These are phyloP conservation scores for Diaporthe citri DNA, from an alignment of 2,329 filamentous ascomycete species.

Conservation along the genomic window DNA sequence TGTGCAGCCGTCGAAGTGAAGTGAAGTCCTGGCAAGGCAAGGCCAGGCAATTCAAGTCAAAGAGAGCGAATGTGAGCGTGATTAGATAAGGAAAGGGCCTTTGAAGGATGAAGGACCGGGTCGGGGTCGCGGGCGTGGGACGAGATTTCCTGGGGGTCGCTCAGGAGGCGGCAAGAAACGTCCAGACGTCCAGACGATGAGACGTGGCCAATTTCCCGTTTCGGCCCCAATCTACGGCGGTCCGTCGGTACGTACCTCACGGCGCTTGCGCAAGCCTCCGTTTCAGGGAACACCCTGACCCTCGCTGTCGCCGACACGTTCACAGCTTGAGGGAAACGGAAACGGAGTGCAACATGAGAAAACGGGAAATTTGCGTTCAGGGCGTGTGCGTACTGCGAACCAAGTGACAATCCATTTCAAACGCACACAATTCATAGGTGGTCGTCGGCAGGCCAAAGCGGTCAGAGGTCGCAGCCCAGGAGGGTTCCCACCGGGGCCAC, in stretches of 20 bases:
- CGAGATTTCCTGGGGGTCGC: neutral
- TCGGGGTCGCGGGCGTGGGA: constrained; percentile 4
- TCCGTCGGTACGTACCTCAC: neutral
- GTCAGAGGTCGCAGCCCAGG: constrained; percentile 15
- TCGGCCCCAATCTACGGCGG: constrained; percentile 24
- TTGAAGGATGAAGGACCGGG: constrained; percentile 25
- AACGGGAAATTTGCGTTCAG: neutral
- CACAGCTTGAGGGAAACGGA: neutral
- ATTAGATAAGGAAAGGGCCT: constrained; percentile 31
- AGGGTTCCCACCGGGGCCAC: neutral
- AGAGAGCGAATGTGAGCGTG: constrained; percentile 10
- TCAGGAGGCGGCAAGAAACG: constrained; percentile 21
- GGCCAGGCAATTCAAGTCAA: neutral
- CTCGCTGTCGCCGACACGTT: neutral
- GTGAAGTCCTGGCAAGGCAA: neutral
- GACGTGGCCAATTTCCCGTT: constrained; percentile 40
- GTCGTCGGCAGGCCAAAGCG: neutral
- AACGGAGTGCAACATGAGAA: neutral
- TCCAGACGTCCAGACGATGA: constrained; percentile 5
- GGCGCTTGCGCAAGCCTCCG: constrained; percentile 10
- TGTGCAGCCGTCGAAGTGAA: constrained; percentile 18
- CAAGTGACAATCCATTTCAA: neutral
- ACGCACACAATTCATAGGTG: neutral
- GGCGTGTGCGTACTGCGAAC: neutral
- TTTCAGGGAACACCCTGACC: constrained; percentile 14